Evolutionary conservation across 164 flowering plant species (phyloP), one percentile per base, ranked within the genome.

Genomic region (Nymphaea thermarum): DNA sequence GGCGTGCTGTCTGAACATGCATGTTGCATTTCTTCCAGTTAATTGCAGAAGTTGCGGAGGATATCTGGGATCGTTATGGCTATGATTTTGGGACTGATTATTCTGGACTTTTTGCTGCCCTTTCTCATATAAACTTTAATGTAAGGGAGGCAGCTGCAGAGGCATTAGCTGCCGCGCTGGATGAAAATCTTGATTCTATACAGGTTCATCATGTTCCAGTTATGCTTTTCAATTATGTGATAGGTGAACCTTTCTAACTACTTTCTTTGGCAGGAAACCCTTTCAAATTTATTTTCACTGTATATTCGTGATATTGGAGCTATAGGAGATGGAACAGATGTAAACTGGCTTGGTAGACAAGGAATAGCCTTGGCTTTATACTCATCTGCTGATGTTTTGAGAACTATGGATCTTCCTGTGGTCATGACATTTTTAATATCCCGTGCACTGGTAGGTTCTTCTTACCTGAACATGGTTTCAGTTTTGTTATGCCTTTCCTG

Each of bases 361-460:
- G 99, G 99, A 42, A 81, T 90, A 64, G 97, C 98, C 4, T 72
- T 92, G 80, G 95, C 97, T 43, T 82, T 95, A 69, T 86, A 84
- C 77, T 81, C 93, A 72, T 86, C 87, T 25, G 99, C 99, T 73
- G 99, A 95, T 73, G 87, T 95, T 17, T 79, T 95, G 68, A 85
- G 97, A 71, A 86, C 97, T 42, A 95, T 89, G 77, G 99, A 95
- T 70, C 98, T 95, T 80, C 99, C 97, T 77, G 91, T 90, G 77
- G 96, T 92, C 43, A 87, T 95, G 88, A 95, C 99, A 64, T 95
- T 95, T 71, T 78, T 95, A 61, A 95, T 95, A 76, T 92, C 98
- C 68, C 76, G 98, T 59, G 97, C 99, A 55, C 77, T 95, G 87
- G 99, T 95, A 82, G 73, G 73, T n/a, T n/a, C 16, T 17, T 17